Percentiles rank a stretch among this genome's conserved stretches.
Evolutionary conservation across 169 alveolate species (phyloP).

Genomic region (Plasmodium vivax): DNA sequence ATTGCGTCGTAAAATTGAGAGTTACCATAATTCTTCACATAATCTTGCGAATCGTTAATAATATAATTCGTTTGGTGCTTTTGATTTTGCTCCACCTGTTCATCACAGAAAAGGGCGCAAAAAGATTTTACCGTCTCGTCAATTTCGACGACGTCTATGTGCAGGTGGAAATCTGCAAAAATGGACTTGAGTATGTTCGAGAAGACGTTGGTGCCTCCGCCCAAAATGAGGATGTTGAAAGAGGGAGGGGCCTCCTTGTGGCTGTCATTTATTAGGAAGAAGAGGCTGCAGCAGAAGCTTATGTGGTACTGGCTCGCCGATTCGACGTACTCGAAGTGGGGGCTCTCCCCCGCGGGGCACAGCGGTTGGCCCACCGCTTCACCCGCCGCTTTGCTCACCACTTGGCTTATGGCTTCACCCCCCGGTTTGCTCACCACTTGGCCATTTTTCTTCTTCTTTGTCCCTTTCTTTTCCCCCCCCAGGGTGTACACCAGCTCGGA

Average conservation of each 20-base stretch:
- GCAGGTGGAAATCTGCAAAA: conserved; percentile 23
- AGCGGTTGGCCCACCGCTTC: too few species aligned
- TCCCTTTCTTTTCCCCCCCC: neutral
- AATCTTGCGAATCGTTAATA: conserved; percentile 54
- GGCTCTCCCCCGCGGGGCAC: neutral
- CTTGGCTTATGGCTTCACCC: too few species aligned
- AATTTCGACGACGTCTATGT: conserved; percentile 49
- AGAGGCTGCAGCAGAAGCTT: conserved; percentile 55
- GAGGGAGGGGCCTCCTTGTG: neutral
- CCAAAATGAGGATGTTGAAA: conserved; percentile 58
- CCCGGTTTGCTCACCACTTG: neutral
- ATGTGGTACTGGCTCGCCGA: conserved; percentile 73
- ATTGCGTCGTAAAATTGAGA: conserved; percentile 36
- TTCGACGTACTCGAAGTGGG: conserved; percentile 48
- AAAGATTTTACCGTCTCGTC: conserved; percentile 59
- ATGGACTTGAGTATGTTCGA: conserved; percentile 54
- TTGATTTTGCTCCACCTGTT: neutral
- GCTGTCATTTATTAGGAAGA: conserved; percentile 26
- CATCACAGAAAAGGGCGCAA: conserved; percentile 21
- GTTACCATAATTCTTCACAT: conserved; percentile 8
- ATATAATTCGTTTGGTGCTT: conserved; percentile 44
- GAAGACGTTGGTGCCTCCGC: conserved; percentile 74
- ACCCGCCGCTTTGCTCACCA: too few species aligned
- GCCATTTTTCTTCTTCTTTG: neutral
- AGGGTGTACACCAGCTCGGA: conserved; percentile 76